Conservation (phyloP, 2,329 filamentous ascomycete genomes). For the Sordariomycetes sp. region DNA sequence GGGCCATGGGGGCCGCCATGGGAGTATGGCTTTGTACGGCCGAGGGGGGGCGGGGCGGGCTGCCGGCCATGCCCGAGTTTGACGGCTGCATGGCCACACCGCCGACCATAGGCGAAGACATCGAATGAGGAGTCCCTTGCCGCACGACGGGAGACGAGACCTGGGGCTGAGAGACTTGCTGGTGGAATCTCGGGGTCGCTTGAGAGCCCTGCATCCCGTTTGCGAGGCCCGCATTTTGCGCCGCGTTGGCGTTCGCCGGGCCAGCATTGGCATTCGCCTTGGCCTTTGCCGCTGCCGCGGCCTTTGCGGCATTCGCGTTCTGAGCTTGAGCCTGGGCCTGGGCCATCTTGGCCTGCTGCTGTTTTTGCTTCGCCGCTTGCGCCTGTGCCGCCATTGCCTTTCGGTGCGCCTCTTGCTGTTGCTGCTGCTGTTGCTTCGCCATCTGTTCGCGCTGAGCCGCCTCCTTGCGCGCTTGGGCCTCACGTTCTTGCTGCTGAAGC, state of each 20-base stretch:
- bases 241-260: constrained; percentile 6
- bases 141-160: constrained; percentile 58
- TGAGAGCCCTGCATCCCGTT: constrained; percentile 23
- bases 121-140: constrained; percentile 53
- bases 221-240: constrained; percentile 12
- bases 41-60: constrained; percentile 56
- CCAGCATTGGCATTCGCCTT: constrained; percentile 10
- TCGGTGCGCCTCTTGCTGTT: constrained; percentile 19
- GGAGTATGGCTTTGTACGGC: constrained; percentile 48
- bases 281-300: constrained; percentile 15
- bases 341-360: constrained; percentile 10
- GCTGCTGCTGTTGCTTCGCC: constrained; percentile 11
- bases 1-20: constrained; percentile 49
- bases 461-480: constrained; percentile 22
- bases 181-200: constrained; percentile 30
- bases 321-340: constrained; percentile 22
- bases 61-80: constrained; percentile 55
- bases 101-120: constrained; percentile 55
- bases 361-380: constrained; percentile 15
- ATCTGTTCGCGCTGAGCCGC: constrained; percentile 15
- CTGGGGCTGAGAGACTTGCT: constrained; percentile 40
- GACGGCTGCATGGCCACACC: constrained; percentile 54
- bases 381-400: constrained; percentile 16
- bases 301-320: constrained; percentile 12
- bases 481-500: constrained; percentile 30